A percentile compares a stretch with the other conserved stretches of the same genome.
Evolutionary conservation across 176 grass and related monocot species (phyloP).

Genomic region (Musa itinerans): DNA sequence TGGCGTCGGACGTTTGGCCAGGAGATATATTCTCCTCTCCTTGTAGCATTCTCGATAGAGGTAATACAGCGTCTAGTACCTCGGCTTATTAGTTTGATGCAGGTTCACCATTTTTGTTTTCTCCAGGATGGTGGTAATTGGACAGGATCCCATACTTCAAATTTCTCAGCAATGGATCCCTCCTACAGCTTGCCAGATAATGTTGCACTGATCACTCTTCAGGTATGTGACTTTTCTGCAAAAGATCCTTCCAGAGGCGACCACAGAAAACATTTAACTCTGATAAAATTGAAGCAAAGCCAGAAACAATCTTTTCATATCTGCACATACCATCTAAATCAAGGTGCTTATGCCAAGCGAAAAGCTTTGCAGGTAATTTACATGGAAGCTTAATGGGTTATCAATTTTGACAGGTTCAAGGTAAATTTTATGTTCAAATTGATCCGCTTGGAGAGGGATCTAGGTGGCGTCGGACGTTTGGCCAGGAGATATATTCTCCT

Average conservation of each 20-base stretch:
- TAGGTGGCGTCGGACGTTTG: constrained; percentile 80
- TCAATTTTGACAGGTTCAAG: constrained; percentile 42
- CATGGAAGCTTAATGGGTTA: constrained; percentile 9
- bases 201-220: constrained; percentile 82
- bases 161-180: constrained; percentile 74
- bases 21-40: constrained; percentile 94
- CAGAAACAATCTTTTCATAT: not conserved
- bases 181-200: constrained; percentile 89
- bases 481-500: constrained; percentile 95
- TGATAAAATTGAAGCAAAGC: not conserved
- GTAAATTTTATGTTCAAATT: constrained; percentile 88
- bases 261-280: not conserved
- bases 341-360: not conserved
- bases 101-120: constrained; percentile 12
- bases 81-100: not conserved
- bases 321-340: not conserved
- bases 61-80: constrained; percentile 21
- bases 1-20: constrained; percentile 89
- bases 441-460: constrained; percentile 75
- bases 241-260: not conserved
- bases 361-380: not conserved
- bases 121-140: constrained; percentile 71
- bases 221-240: constrained; percentile 33
- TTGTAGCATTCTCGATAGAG: constrained; percentile 84
- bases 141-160: constrained; percentile 57